These are phyloP conservation scores for Venustampulla echinocandica DNA, from an alignment of 495 filamentous ascomycete species.

Conservation along the genomic window DNA sequence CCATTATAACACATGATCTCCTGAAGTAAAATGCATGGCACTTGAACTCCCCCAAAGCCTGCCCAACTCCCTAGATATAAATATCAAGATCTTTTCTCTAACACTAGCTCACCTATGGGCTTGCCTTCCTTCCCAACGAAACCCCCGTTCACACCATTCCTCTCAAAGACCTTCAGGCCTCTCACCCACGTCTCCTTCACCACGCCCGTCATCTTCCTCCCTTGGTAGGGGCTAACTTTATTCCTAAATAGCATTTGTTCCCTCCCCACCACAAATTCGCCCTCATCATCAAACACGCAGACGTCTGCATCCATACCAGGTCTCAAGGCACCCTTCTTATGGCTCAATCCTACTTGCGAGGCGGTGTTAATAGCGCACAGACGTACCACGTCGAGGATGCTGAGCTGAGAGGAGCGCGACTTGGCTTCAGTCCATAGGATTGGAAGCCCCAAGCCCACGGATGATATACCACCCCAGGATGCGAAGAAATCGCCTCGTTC, in stretches of 20 bases:
- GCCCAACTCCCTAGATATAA: too few species aligned
- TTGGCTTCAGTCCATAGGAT: slow-evolving; percentile 79
- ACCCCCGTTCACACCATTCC: slow-evolving; percentile 36
- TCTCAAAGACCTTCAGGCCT: slow-evolving; percentile 64
- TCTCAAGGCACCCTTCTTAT: slow-evolving; percentile 71
- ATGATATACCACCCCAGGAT: slow-evolving; percentile 93
- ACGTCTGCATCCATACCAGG: slow-evolving; percentile 89
- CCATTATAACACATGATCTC: too few species aligned
- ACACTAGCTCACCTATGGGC: slow-evolving; percentile 48
- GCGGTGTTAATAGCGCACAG: slow-evolving; percentile 86
- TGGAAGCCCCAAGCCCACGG: slow-evolving; percentile 82
- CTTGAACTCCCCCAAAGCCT: too few species aligned
- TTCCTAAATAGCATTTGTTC: slow-evolving; percentile 86
- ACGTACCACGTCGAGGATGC: slow-evolving; percentile 65
- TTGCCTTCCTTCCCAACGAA: slow-evolving; percentile 48
- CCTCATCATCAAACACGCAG: slow-evolving; percentile 81
- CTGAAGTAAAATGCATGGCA: too few species aligned
- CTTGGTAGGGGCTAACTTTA: slow-evolving; percentile 90
- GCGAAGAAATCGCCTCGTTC: slow-evolving; percentile 78
- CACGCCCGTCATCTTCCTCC: slow-evolving; percentile 65
- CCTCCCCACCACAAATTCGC: slow-evolving; percentile 58
- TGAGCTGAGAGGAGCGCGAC: slow-evolving; percentile 39
- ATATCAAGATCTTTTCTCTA: slow-evolving; percentile 26
- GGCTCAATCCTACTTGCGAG: slow-evolving; percentile 78
- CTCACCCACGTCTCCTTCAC: slow-evolving; percentile 88